phyloP scores from a whole-genome alignment of 2,329 filamentous ascomycete genomes.

The Cladosporium colombiae region DNA sequence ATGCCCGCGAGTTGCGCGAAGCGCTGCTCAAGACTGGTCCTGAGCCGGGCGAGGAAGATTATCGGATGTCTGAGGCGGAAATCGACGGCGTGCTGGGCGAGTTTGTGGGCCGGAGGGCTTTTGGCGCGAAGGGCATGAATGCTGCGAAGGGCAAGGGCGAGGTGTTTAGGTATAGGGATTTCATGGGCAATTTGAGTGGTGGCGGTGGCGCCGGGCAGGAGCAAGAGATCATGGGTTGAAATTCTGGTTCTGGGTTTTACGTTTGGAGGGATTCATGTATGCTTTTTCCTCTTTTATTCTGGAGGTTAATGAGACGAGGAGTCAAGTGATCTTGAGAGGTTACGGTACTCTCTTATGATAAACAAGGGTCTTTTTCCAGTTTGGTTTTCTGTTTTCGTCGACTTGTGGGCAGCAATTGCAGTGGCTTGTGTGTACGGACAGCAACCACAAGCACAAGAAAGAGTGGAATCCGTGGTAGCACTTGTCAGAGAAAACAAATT shows the following conservation, averaged over 20 bases:
- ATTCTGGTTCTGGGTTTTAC: neutral
- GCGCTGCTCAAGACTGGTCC: slow-evolving; percentile 80
- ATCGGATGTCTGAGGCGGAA: slow-evolving; percentile 66
- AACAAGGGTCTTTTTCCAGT: no score
- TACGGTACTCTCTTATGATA: neutral
- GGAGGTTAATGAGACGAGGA: neutral
- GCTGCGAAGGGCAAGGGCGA: slow-evolving; percentile 64
- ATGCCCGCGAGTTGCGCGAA: slow-evolving; percentile 77
- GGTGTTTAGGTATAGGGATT: slow-evolving; percentile 92
- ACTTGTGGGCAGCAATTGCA: no score
- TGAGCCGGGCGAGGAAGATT: slow-evolving; percentile 64
- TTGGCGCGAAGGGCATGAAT: slow-evolving; percentile 61
- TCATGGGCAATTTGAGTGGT: slow-evolving; percentile 61
- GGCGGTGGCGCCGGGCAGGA: slow-evolving; percentile 26
- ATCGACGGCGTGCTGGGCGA: slow-evolving; percentile 85
- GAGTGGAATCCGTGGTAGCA: neutral
- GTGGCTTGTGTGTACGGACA: no score
- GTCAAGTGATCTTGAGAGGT: neutral
- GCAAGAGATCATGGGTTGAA: slow-evolving; percentile 1
- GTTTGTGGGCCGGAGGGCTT: slow-evolving; percentile 80
- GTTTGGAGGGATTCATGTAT: neutral
- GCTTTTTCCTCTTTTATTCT: neutral
- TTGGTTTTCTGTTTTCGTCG: no score
- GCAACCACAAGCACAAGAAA: no score
- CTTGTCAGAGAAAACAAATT: neutral